Conservation (phyloP, 306 rosid species). For the Arachis hypogaea region DNA sequence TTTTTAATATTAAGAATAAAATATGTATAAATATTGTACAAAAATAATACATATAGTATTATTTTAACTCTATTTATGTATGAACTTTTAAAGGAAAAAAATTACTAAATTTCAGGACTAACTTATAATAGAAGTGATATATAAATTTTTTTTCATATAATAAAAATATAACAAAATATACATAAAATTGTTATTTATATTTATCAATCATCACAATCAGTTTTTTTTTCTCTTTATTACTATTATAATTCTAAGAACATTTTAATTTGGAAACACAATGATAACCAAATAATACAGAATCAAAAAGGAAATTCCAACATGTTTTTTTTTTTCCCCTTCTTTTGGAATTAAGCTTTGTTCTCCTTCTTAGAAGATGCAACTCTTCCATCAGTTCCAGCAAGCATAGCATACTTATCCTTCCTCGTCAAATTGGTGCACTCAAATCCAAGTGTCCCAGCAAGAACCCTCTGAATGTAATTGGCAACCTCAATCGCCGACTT, state of each 20-base stretch:
- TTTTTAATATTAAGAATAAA: too few relatives aligned
- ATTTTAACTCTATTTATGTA: too few relatives aligned
- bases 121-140: conserved; percentile 30
- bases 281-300: conserved; percentile 21
- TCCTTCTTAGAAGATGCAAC: conserved; percentile 52
- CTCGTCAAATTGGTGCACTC: conserved; percentile 92
- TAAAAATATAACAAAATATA: conserved; percentile 30
- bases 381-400: conserved; percentile 88
- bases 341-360: conserved; percentile 42
- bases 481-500: conserved; percentile 87
- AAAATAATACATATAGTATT: too few relatives aligned
- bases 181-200: conserved; percentile 27
- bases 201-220: conserved; percentile 26
- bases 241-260: conserved; percentile 34
- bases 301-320: neutral
- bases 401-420: conserved; percentile 79
- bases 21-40: too few relatives aligned
- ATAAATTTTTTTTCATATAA: conserved; percentile 21
- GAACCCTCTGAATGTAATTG: conserved; percentile 79
- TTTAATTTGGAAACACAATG: conserved; percentile 19
- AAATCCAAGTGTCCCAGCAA: conserved; percentile 83
- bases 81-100: too few relatives aligned
- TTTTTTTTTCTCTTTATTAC: conserved; percentile 40
- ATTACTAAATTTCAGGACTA: conserved; percentile 3
- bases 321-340: conserved; percentile 4